phyloP scores from a whole-genome alignment of 345 rosid genomes.

The Turritis glabra region DNA sequence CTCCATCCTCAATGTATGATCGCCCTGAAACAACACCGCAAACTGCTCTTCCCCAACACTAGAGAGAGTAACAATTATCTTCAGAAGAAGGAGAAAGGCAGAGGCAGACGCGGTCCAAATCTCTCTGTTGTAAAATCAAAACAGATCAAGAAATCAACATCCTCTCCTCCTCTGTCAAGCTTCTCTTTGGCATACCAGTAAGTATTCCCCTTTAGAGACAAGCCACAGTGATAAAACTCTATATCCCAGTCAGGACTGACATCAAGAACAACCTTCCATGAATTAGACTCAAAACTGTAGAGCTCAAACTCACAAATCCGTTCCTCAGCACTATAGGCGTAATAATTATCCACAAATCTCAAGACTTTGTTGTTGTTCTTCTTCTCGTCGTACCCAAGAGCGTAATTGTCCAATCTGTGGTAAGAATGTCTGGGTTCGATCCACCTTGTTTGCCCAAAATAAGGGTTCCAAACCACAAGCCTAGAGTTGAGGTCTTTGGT shows the following conservation, averaged over 20 bases:
- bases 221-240: not conserved
- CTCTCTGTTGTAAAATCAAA: not conserved
- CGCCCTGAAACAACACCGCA: not conserved
- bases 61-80: not conserved
- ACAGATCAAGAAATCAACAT: not conserved
- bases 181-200: not conserved
- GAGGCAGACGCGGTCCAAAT: not conserved
- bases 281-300: not conserved
- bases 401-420: not conserved
- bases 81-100: not conserved
- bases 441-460: not conserved
- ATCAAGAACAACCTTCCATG: not conserved
- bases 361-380: not conserved
- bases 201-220: not conserved
- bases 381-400: not conserved
- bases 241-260: not conserved
- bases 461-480: constrained; percentile 7
- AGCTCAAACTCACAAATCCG: not conserved
- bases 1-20: not conserved
- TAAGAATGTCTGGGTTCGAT: not conserved
- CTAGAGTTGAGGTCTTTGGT: not conserved
- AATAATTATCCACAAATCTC: not conserved
- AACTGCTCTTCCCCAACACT: not conserved
- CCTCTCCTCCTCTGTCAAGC: too few relatives aligned
- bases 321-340: not conserved